Evolutionary conservation across 2,329 filamentous ascomycete species (phyloP).

Genomic region (Plectosphaerella plurivora): DNA sequence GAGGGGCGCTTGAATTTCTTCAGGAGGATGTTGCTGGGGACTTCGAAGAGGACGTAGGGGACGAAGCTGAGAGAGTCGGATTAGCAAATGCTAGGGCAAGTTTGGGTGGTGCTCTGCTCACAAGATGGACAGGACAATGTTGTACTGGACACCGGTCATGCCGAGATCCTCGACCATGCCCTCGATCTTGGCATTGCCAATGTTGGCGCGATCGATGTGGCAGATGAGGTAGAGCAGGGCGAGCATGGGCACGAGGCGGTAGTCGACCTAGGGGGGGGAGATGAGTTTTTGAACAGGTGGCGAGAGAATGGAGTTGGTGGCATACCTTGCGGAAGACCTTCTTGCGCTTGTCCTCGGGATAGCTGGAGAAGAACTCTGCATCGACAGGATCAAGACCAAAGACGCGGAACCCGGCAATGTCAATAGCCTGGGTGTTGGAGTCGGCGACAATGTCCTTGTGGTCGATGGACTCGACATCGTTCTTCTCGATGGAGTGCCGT

Average conservation of each 20-base stretch:
- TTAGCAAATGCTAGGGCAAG: not conserved
- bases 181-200: conserved; percentile 45
- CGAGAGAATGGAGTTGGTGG: not conserved
- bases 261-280: conserved; percentile 2
- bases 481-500: conserved; percentile 8
- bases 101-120: conserved; percentile 51
- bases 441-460: conserved; percentile 9
- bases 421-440: conserved; percentile 13
- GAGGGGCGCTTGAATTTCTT: conserved; percentile 56
- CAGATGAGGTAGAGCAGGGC: conserved; percentile 51
- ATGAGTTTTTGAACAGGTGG: not conserved
- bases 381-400: conserved; percentile 20
- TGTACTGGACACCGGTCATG: conserved; percentile 53
- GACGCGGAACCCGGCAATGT: conserved; percentile 23
- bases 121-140: conserved; percentile 51
- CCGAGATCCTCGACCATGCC: conserved; percentile 24
- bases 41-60: conserved; percentile 57
- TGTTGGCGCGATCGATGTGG: conserved; percentile 52
- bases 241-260: conserved; percentile 41
- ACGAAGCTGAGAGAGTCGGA: conserved; percentile 4
- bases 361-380: conserved; percentile 23
- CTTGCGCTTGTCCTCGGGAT: conserved; percentile 17
- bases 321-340: conserved; percentile 15
- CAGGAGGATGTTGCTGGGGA: conserved; percentile 58
- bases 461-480: conserved; percentile 6